phyloP scores from a whole-genome alignment of 192 early-diverging fungal species.

The Podila clonocystis region DNA sequence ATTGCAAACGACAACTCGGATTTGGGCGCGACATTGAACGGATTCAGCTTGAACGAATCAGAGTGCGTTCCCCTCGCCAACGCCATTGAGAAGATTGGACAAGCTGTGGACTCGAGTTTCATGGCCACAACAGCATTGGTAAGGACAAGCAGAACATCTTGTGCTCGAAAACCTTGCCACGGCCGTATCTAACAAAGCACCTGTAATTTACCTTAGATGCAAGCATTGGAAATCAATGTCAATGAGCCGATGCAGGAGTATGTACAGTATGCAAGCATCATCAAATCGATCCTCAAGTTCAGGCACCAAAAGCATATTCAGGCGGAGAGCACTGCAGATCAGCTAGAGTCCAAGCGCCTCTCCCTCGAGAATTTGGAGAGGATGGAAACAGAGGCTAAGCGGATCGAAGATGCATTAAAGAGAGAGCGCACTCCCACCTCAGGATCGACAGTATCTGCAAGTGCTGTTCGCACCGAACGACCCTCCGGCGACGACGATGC shows the following conservation, averaged over 20 bases:
- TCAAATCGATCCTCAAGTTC: constrained; percentile 88
- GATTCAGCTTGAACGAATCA: constrained; percentile 90
- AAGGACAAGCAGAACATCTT: background rate
- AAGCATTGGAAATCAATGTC: constrained; percentile 79
- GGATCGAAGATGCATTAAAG: constrained; percentile 73
- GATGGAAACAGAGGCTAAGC: constrained; percentile 78
- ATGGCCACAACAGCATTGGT: constrained; percentile 79
- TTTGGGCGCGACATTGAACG: constrained; percentile 93
- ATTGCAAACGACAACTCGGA: constrained; percentile 84
- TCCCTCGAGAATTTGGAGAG: constrained; percentile 67
- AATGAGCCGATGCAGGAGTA: constrained; percentile 90
- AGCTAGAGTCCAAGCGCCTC: constrained; percentile 76
- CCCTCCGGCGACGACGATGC: constrained; percentile 6
- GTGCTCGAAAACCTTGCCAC: background rate
- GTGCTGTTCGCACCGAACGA: background rate
- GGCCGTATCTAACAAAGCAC: background rate
- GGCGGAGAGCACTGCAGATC: constrained; percentile 78
- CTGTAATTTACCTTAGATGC: constrained; percentile 47
- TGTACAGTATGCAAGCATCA: constrained; percentile 84
- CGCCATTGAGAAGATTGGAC: constrained; percentile 92
- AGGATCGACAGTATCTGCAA: background rate
- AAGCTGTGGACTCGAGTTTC: constrained; percentile 89
- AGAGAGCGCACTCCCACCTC: constrained; percentile 42
- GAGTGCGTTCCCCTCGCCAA: constrained; percentile 69
- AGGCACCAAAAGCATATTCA: constrained; percentile 89